A percentile compares a stretch with the other conserved stretches of the same genome.
phyloP scores from a whole-genome alignment of 225 moss, liverwort and hornwort species.

The Physcomitrium patens region DNA sequence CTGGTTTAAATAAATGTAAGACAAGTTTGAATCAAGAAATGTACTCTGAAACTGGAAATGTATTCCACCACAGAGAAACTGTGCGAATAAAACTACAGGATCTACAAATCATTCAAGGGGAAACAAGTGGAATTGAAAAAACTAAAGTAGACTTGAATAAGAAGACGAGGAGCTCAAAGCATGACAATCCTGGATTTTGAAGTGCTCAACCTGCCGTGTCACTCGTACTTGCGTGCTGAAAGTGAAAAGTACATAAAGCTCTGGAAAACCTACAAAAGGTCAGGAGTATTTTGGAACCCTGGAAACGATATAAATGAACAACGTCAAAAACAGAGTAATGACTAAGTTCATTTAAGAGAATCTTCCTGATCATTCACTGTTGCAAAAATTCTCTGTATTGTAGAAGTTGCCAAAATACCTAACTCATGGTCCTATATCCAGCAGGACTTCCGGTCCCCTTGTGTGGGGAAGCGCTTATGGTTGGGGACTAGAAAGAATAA shows the following conservation, averaged over 20 bases:
- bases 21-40: too few species aligned
- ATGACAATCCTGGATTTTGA: too few species aligned
- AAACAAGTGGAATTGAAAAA: too few species aligned
- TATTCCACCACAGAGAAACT: too few species aligned
- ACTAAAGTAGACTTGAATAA: too few species aligned
- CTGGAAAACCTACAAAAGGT: conserved; percentile 16
- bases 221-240: too few species aligned
- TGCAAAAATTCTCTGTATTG: conserved; percentile 32
- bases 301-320: conserved; percentile 28
- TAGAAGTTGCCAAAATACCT: conserved; percentile 32
- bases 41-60: too few species aligned
- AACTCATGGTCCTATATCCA: conserved; percentile 37
- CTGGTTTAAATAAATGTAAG: too few species aligned
- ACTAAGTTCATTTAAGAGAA: conserved; percentile 24
- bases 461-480: conserved; percentile 38
- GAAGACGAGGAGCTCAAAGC: too few species aligned
- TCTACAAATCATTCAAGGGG: too few species aligned
- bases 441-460: conserved; percentile 38
- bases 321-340: conserved; percentile 37
- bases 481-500: conserved; percentile 45
- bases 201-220: too few species aligned
- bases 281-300: conserved; percentile 19
- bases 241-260: conserved; percentile 24
- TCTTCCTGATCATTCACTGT: conserved; percentile 23
- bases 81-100: too few species aligned